phyloP scores from a whole-genome alignment of 2,329 filamentous ascomycete genomes.

The Hymenoscyphus fraxineus region DNA sequence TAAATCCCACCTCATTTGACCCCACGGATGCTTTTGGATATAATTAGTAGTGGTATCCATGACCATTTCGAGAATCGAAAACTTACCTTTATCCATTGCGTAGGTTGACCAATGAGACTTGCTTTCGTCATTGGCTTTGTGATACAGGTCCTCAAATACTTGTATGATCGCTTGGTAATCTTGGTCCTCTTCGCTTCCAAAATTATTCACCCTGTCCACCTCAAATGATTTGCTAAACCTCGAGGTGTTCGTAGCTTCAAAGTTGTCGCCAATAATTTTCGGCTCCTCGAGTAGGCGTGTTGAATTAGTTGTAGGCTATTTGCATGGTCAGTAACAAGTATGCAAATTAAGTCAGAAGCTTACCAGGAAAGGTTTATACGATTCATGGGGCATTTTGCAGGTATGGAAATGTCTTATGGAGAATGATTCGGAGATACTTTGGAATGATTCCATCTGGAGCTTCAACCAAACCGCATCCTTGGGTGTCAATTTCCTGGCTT shows the following conservation, averaged over 20 bases:
- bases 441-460: constrained; percentile 5
- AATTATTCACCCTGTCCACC: neutral
- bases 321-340: neutral
- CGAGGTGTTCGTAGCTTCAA: neutral
- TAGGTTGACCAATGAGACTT: neutral
- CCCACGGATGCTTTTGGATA: neutral
- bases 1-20: neutral
- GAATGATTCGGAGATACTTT: constrained; percentile 3
- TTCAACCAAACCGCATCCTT: constrained; percentile 1
- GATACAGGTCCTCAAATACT: neutral
- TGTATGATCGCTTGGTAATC: neutral
- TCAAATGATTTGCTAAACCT: neutral
- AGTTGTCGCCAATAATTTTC: neutral
- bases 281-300: neutral
- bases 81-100: neutral
- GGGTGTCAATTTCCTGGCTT: neutral
- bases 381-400: neutral
- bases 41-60: neutral
- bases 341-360: neutral
- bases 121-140: neutral
- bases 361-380: neutral
- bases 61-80: neutral
- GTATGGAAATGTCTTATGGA: neutral
- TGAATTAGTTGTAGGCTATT: neutral
- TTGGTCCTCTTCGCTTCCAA: neutral